Percentiles rank a stretch among this genome's conserved stretches.
Conservation (phyloP, 352 stramenopile genomes). For the Globisporangium recalcitrans region DNA sequence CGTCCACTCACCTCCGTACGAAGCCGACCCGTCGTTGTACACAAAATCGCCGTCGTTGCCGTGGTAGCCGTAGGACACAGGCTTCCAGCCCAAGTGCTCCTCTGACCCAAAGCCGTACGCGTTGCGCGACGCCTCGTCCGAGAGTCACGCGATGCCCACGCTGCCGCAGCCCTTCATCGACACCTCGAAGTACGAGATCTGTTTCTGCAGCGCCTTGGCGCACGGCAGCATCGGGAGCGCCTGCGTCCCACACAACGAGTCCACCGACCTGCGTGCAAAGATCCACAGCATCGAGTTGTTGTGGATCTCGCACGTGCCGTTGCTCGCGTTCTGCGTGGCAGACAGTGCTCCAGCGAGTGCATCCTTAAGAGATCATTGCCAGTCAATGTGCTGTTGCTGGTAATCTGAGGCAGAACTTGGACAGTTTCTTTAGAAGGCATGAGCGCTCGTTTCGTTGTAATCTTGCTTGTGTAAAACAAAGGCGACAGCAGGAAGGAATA, state of each 20-base stretch:
- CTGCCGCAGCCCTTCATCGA: slow-evolving; percentile 65
- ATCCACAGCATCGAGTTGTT: slow-evolving; percentile 86
- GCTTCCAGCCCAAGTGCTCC: slow-evolving; percentile 80
- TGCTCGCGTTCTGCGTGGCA: slow-evolving; percentile 19
- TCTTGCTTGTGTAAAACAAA: no score
- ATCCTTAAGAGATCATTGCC: no score
- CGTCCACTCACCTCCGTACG: slow-evolving; percentile 66
- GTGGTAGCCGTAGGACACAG: slow-evolving; percentile 80
- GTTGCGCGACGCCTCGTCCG: slow-evolving; percentile 38
- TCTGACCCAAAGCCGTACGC: slow-evolving; percentile 80
- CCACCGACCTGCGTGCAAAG: slow-evolving; percentile 59
- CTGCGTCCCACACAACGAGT: slow-evolving; percentile 60
- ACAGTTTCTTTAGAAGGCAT: no score
- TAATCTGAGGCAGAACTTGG: no score
- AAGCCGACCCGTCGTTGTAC: slow-evolving; percentile 63
- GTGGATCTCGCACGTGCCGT: slow-evolving; percentile 44
- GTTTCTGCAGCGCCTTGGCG: slow-evolving; percentile 41
- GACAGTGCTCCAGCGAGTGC: no score
- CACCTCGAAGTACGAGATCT: slow-evolving; percentile 78
- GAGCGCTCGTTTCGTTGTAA: no score
- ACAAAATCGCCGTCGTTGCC: slow-evolving; percentile 84
- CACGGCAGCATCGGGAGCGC: slow-evolving; percentile 52
- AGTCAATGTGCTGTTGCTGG: no score
- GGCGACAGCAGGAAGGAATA: no score
- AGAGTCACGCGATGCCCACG: slow-evolving; percentile 69